Percentiles rank a stretch among this genome's conserved stretches.
Conservation (phyloP, 2,329 filamentous ascomycete species). For the Trichoderma lentiforme region DNA sequence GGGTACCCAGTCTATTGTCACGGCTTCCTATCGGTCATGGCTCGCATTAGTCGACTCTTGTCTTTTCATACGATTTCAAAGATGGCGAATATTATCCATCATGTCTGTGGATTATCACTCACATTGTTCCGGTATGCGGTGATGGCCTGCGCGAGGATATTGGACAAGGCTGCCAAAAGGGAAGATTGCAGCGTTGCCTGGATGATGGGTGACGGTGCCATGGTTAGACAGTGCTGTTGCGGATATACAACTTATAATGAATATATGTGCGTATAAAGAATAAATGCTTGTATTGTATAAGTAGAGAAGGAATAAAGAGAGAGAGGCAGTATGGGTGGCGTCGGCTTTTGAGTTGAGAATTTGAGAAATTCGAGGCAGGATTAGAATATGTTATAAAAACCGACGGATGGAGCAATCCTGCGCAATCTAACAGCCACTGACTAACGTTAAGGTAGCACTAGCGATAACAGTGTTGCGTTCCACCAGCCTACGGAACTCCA, state of each 20-base stretch:
- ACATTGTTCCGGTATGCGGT: constrained; percentile 60
- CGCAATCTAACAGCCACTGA: neutral
- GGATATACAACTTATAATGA: neutral
- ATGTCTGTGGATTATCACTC: constrained; percentile 19
- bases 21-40: constrained; percentile 44
- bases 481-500: neutral
- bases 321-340: neutral
- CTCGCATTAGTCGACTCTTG: neutral
- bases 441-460: neutral
- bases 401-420: neutral
- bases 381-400: neutral
- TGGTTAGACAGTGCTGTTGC: constrained; percentile 2
- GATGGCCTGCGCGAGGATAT: constrained; percentile 69
- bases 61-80: neutral
- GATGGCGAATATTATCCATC: neutral
- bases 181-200: constrained; percentile 63
- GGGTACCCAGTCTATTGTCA: constrained; percentile 62
- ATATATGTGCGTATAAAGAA: neutral
- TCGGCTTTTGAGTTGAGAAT: neutral
- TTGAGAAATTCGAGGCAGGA: neutral
- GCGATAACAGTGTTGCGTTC: neutral
- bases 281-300: neutral
- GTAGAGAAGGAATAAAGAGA: neutral
- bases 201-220: constrained; percentile 48
- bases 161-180: constrained; percentile 63